Evolutionary conservation across 2,329 filamentous ascomycete genomes (phyloP).

Genomic region (Scleromitrula shiraiana): DNA sequence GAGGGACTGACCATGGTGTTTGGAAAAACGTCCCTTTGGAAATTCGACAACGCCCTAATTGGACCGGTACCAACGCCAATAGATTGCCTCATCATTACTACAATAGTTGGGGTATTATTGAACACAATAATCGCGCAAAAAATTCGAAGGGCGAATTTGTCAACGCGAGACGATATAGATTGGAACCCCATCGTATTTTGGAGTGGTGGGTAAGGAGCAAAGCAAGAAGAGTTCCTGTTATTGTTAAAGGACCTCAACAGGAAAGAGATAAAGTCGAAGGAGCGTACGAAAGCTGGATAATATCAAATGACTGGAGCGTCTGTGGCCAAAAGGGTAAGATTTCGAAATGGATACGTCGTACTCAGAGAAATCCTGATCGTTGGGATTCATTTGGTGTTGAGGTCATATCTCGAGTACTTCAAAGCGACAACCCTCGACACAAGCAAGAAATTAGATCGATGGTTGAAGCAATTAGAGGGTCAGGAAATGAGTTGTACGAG

Average conservation of each 20-base stretch:
- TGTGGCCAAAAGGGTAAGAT: slow-evolving; percentile 20
- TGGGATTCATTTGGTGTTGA: slow-evolving; percentile 25
- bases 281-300: slow-evolving; percentile 16
- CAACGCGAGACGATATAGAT: slow-evolving; percentile 6
- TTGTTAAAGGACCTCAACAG: slow-evolving; percentile 1
- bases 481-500: slow-evolving; percentile 4
- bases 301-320: slow-evolving; percentile 17
- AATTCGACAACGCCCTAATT: slow-evolving; percentile 4
- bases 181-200: slow-evolving; percentile 16
- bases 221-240: slow-evolving; percentile 3
- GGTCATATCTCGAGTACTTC: slow-evolving; percentile 17
- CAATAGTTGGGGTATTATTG: slow-evolving; percentile 20
- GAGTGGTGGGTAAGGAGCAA: slow-evolving; percentile 5
- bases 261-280: slow-evolving; percentile 2
- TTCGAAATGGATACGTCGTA: slow-evolving; percentile 15
- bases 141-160: background rate
- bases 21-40: slow-evolving; percentile 12
- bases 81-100: slow-evolving; percentile 12
- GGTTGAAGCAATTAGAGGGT: slow-evolving; percentile 9
- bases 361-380: background rate
- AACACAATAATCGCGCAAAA: background rate
- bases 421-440: background rate
- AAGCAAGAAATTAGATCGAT: slow-evolving; percentile 13
- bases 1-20: background rate
- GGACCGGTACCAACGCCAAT: slow-evolving; percentile 1